Percentiles rank a stretch among this genome's conserved stretches.
Evolutionary conservation across 164 flowering plant species (phyloP).

Genomic region (Sextonia rubra): DNA sequence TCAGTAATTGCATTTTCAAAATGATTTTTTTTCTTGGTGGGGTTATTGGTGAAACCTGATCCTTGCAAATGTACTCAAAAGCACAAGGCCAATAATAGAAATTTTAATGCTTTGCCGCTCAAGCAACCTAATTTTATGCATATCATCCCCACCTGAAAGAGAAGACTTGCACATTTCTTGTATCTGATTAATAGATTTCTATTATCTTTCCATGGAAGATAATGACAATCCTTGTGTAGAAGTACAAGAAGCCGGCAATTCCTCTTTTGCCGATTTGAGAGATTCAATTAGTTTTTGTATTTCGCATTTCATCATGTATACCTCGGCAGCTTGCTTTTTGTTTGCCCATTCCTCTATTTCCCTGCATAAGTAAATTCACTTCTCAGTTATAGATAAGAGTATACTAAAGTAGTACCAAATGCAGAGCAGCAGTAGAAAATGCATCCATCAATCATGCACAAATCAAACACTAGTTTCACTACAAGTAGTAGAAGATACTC

Average conservation of each 20-base stretch:
- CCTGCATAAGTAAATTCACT: conserved; percentile 18
- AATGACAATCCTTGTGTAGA: conserved; percentile 23
- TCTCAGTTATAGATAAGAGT: neutral
- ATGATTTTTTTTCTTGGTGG: neutral
- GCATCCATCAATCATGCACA: too few relatives aligned
- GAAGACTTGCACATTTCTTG: neutral
- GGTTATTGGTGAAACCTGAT: neutral
- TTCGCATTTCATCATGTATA: conserved; percentile 27
- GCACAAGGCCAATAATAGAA: neutral
- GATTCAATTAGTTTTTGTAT: conserved; percentile 17
- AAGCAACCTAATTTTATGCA: neutral
- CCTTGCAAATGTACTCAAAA: neutral
- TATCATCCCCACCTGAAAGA: neutral
- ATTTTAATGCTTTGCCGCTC: too few relatives aligned
- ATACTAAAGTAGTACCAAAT: neutral
- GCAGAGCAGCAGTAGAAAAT: neutral
- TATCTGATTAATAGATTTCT: neutral
- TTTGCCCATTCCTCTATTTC: conserved; percentile 25
- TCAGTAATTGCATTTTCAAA: too few relatives aligned
- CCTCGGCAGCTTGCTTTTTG: conserved; percentile 27
- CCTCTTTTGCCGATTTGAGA: conserved; percentile 18
- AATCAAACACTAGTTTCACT: too few relatives aligned
- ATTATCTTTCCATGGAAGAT: conserved; percentile 24
- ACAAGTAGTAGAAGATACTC: neutral
- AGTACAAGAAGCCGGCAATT: conserved; percentile 24